Conservation (phyloP, 495 filamentous ascomycete species). For the Penicillium pancosmium region DNA sequence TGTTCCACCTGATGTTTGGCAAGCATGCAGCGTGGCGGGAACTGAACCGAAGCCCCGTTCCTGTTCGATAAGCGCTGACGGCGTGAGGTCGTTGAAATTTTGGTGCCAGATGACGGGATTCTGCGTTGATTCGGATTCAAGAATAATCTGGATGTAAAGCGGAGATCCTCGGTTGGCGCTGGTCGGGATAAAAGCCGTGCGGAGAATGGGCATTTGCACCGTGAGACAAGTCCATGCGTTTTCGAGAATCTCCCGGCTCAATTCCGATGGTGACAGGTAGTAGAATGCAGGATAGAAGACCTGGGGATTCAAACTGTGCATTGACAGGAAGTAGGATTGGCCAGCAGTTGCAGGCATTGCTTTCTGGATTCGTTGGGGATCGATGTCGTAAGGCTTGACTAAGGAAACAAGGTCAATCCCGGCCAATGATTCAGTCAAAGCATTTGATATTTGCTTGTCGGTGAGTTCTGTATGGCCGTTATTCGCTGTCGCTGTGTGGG, state of each 20-base stretch:
- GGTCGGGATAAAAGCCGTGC: slow-evolving; percentile 35
- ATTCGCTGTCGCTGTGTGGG: slow-evolving; percentile 19
- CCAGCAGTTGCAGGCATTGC: slow-evolving; percentile 34
- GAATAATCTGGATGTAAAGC: slow-evolving; percentile 32
- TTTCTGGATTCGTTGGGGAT: slow-evolving; percentile 15
- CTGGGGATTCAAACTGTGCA: slow-evolving; percentile 31
- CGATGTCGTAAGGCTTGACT: slow-evolving; percentile 24
- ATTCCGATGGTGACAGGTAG: slow-evolving; percentile 21
- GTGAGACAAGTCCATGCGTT: slow-evolving; percentile 31
- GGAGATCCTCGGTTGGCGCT: not conserved
- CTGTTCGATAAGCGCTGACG: slow-evolving; percentile 1
- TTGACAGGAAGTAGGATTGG: slow-evolving; percentile 37
- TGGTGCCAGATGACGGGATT: slow-evolving; percentile 33
- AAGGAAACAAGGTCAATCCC: slow-evolving; percentile 23
- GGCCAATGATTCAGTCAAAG: slow-evolving; percentile 19
- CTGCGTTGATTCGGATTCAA: slow-evolving; percentile 22
- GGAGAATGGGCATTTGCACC: slow-evolving; percentile 28
- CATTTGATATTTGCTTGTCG: slow-evolving; percentile 12
- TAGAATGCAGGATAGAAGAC: slow-evolving; percentile 38
- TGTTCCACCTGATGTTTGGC: slow-evolving; percentile 22
- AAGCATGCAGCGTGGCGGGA: slow-evolving; percentile 33
- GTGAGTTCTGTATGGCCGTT: slow-evolving; percentile 13
- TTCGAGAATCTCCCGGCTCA: slow-evolving; percentile 22
- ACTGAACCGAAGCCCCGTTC: slow-evolving; percentile 21
- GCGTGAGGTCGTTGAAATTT: slow-evolving; percentile 8